Conservation (phyloP, 176 grass and related monocot species). For the Oryza coarctata region DNA sequence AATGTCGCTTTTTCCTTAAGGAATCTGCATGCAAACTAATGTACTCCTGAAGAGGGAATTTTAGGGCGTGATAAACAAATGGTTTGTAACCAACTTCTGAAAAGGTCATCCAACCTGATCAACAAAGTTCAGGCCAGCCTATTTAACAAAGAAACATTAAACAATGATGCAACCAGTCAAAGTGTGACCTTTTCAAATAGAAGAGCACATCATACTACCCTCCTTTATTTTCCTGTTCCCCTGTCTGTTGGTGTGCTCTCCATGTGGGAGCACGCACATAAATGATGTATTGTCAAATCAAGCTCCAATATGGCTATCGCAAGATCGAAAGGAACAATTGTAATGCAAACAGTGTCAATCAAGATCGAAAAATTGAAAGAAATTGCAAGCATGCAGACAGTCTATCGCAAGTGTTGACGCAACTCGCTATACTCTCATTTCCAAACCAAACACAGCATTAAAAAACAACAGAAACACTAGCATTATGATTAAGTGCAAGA, state of each 20-base stretch:
- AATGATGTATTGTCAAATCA: constrained; percentile 42
- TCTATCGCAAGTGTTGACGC: neutral
- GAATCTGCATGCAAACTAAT: constrained; percentile 34
- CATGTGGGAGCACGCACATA: neutral
- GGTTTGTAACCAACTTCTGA: constrained; percentile 36
- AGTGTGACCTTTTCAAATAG: constrained; percentile 9
- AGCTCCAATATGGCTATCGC: too few relatives aligned
- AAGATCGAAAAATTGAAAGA: neutral
- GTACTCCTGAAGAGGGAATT: neutral
- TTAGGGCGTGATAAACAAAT: neutral
- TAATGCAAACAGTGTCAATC: neutral
- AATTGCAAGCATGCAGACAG: neutral
- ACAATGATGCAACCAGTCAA: constrained; percentile 30
- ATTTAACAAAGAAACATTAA: neutral
- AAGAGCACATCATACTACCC: constrained; percentile 24
- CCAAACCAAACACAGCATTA: neutral
- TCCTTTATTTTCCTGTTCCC: constrained; percentile 13
- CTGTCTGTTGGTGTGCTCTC: constrained; percentile 42
- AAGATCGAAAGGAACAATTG: too few relatives aligned
- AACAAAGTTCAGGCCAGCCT: constrained; percentile 26
- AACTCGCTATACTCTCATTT: neutral
- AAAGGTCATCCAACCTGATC: constrained; percentile 41
- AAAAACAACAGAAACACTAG: neutral
- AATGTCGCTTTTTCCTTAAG: neutral
- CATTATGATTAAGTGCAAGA: neutral